A percentile compares a stretch with the other conserved stretches of the same genome.
These are phyloP conservation scores for Uromyces viciae-fabae DNA, from an alignment of 1,284 basidiomycete species.

Conservation along the genomic window DNA sequence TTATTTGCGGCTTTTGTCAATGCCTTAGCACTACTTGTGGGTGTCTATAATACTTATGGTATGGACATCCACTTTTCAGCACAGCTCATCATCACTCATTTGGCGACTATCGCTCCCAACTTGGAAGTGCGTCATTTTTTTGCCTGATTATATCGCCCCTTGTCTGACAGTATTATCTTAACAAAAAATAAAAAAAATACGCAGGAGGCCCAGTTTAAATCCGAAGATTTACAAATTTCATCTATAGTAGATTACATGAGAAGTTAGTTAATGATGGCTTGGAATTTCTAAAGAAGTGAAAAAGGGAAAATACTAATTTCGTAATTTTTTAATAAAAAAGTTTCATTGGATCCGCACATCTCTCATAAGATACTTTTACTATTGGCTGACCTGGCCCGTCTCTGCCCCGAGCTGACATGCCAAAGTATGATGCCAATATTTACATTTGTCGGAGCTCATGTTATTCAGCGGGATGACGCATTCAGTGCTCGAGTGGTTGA, in stretches of 20 bases:
- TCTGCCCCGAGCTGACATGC: conserved; percentile 83
- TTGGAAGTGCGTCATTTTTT: conserved; percentile 19
- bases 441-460: conserved; percentile 96
- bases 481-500: conserved; percentile 94
- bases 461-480: conserved; percentile 91
- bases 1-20: conserved; percentile 27
- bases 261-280: conserved; percentile 19
- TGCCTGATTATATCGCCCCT: neutral
- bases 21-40: conserved; percentile 21
- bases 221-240: conserved; percentile 25
- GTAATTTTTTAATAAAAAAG: conserved; percentile 54
- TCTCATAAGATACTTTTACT: conserved; percentile 90
- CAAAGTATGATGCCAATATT: conserved; percentile 98
- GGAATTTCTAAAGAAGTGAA: too few relatives aligned
- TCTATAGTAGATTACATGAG: conserved; percentile 45
- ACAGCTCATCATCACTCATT: conserved; percentile 27
- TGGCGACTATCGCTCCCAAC: conserved; percentile 23
- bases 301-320: neutral
- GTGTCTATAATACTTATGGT: conserved; percentile 9
- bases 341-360: conserved; percentile 84
- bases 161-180: neutral
- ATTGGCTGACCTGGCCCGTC: conserved; percentile 74
- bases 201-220: conserved; percentile 30
- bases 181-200: too few relatives aligned
- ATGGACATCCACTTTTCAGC: conserved; percentile 39